Percentiles rank a stretch among this genome's conserved stretches.
phyloP scores from a whole-genome alignment of 1,284 basidiomycete genomes.

The Malassezia arunalokei region DNA sequence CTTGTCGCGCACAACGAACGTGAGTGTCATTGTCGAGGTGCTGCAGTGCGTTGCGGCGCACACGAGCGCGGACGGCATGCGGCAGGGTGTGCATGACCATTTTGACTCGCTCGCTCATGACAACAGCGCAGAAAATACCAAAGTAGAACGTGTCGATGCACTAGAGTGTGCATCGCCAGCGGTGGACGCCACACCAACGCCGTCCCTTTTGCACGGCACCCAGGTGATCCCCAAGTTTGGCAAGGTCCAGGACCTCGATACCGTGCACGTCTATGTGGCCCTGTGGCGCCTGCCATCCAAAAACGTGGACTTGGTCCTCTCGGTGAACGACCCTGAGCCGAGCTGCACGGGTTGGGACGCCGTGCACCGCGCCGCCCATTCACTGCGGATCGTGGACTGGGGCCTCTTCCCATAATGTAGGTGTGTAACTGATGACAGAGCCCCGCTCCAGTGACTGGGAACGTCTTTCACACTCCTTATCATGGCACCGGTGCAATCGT shows the following conservation, averaged over 20 bases:
- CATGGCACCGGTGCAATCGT: slow-evolving; percentile 20
- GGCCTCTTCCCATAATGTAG: slow-evolving; percentile 9
- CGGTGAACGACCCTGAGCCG: slow-evolving; percentile 29
- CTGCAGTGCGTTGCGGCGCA: slow-evolving; percentile 59
- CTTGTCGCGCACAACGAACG: slow-evolving; percentile 58
- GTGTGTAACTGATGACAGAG: neutral
- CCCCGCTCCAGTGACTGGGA: neutral
- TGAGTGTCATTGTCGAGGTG: slow-evolving; percentile 76
- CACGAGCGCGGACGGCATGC: slow-evolving; percentile 50
- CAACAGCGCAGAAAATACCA: slow-evolving; percentile 59
- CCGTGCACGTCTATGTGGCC: slow-evolving; percentile 33
- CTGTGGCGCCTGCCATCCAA: slow-evolving; percentile 35
- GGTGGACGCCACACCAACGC: slow-evolving; percentile 18
- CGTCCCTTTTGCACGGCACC: slow-evolving; percentile 23
- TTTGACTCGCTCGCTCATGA: slow-evolving; percentile 84
- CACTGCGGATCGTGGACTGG: slow-evolving; percentile 14
- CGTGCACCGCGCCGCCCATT: slow-evolving; percentile 2
- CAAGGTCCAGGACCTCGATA: slow-evolving; percentile 19
- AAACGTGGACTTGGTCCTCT: slow-evolving; percentile 38
- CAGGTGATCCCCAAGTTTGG: slow-evolving; percentile 39
- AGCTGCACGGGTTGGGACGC: neutral
- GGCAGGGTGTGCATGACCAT: slow-evolving; percentile 57
- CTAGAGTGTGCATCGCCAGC: neutral
- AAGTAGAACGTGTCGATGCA: slow-evolving; percentile 49
- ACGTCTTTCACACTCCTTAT: neutral